phyloP scores from a whole-genome alignment of 2,329 filamentous ascomycete species.

The Aspergillus carbonarius region DNA sequence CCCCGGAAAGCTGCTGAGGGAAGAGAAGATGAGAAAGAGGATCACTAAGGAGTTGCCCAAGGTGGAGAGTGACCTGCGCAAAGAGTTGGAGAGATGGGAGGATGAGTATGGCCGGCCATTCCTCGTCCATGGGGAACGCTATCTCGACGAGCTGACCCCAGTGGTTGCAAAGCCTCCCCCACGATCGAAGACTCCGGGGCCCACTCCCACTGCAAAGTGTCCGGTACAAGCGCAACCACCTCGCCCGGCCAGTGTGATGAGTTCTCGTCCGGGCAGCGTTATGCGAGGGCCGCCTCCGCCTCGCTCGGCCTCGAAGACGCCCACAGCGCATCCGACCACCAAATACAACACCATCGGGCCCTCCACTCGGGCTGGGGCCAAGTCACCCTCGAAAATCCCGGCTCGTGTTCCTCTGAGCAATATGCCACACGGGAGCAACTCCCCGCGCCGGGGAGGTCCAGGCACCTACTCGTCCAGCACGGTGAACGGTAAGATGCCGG shows the following conservation, averaged over 20 bases:
- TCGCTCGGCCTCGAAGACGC: constrained; percentile 49
- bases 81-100: constrained; percentile 82
- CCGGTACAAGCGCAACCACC: constrained; percentile 19
- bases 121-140: constrained; percentile 86
- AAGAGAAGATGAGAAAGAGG: constrained; percentile 98
- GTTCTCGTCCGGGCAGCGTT: constrained; percentile 30
- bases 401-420: constrained; percentile 47
- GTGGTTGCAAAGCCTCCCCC: constrained; percentile 67
- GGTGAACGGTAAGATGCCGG: constrained; percentile 51
- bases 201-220: constrained; percentile 25
- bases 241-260: constrained; percentile 32
- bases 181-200: constrained; percentile 45
- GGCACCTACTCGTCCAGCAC: constrained; percentile 43
- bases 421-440: constrained; percentile 63
- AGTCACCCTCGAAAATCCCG: constrained; percentile 51
- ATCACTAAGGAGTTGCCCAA: constrained; percentile 96
- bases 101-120: constrained; percentile 93
- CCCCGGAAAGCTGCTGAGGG: constrained; percentile 85
- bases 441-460: constrained; percentile 62
- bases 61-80: constrained; percentile 78
- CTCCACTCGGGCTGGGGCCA: constrained; percentile 31
- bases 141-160: constrained; percentile 75
- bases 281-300: constrained; percentile 43
- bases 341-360: constrained; percentile 41
- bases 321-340: constrained; percentile 41